These are phyloP conservation scores for Talaromyces wortmannii DNA, from an alignment of 495 filamentous ascomycete species.

Conservation along the genomic window DNA sequence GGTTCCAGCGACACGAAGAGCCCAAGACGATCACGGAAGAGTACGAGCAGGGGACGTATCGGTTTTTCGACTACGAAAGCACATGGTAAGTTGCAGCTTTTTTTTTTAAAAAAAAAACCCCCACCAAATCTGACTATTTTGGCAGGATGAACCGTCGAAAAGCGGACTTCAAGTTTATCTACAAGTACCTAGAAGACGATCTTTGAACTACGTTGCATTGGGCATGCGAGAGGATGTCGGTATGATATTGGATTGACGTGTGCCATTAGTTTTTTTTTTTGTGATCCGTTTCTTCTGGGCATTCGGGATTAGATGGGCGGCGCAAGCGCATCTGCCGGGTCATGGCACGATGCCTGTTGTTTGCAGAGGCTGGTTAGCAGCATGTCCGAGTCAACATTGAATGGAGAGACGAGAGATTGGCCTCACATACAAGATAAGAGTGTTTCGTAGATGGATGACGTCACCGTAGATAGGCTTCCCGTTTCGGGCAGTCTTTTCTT, in stretches of 20 bases:
- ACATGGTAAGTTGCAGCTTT: conserved; percentile 68
- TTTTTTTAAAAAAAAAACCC: conserved; percentile 4
- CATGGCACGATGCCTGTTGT: too few species aligned
- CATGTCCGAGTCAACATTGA: too few species aligned
- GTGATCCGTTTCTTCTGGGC: neutral
- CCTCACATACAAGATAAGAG: too few species aligned
- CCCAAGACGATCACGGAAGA: conserved; percentile 98
- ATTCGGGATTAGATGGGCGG: neutral
- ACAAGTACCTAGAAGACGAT: conserved; percentile 94
- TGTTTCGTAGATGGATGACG: too few species aligned
- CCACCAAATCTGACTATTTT: conserved; percentile 6
- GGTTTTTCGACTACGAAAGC: conserved; percentile 99
- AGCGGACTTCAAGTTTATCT: conserved; percentile 96
- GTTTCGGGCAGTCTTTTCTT: too few species aligned
- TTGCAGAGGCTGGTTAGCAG: too few species aligned
- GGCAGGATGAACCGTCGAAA: conserved; percentile 97
- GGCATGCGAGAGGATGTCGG: neutral
- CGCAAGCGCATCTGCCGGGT: neutral
- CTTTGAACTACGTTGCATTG: conserved; percentile 40
- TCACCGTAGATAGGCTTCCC: too few species aligned
- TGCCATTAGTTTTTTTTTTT: neutral
- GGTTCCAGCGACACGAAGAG: conserved; percentile 98
- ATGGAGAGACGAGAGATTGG: too few species aligned
- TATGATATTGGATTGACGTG: neutral
- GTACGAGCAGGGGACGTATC: conserved; percentile 95